Evolutionary conservation across 371 early-diverging fungal species (phyloP).

Genomic region (Mucor indicus): DNA sequence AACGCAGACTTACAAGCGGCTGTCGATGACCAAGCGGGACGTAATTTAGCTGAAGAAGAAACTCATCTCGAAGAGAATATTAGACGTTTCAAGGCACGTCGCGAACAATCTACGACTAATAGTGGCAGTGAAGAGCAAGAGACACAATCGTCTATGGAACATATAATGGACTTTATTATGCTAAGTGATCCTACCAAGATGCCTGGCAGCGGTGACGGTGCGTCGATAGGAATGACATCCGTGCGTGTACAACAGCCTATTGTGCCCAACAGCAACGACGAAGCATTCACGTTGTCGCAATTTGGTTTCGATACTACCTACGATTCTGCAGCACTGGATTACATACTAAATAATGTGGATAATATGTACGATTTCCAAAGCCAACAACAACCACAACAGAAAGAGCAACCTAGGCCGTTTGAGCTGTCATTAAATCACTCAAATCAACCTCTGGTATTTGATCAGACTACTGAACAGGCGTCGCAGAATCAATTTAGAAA

Average conservation of each 20-base stretch:
- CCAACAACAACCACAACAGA: too few species aligned
- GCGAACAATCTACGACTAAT: too few species aligned
- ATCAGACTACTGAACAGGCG: too few species aligned
- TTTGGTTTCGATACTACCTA: constrained; percentile 34
- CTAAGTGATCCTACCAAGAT: constrained; percentile 4
- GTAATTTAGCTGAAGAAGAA: constrained; percentile 2
- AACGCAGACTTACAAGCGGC: constrained; percentile 8
- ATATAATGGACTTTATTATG: constrained; percentile 10
- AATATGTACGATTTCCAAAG: too few species aligned
- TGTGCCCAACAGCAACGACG: constrained; percentile 6
- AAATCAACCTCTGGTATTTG: too few species aligned
- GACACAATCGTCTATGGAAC: neutral
- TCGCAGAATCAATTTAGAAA: too few species aligned
- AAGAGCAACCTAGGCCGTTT: too few species aligned
- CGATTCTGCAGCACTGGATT: constrained; percentile 11
- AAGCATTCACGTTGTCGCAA: constrained; percentile 40
- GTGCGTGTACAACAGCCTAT: neutral
- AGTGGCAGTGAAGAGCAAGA: neutral
- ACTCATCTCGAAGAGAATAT: constrained; percentile 9
- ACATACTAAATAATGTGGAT: constrained; percentile 9
- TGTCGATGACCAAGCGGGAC: constrained; percentile 8
- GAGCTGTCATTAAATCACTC: too few species aligned
- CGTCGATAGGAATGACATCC: too few species aligned
- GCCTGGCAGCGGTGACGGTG: too few species aligned
- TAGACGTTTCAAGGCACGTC: neutral